Evolutionary conservation across 176 grass and related monocot species (phyloP).

Genomic region (barley (Hordeum vulgare)): MorexV3_pseudomolecules_assembly NC_058524.1:146651388-146651887

Average conservation of each 20-base stretch:
- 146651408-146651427: not conserved
- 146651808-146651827: constrained; percentile 44
- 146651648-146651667: not conserved
- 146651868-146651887: not conserved
- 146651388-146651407: constrained; percentile 8
- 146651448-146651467: not conserved
- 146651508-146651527: not conserved
- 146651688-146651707: constrained; percentile 57
- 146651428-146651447: not conserved
- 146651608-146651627: not conserved
- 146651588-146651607: not conserved
- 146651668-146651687: constrained; percentile 4
- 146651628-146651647: not conserved
- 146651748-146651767: constrained; percentile 23
- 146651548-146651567: not conserved
- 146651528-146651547: not conserved
- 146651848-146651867: not conserved
- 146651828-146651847: constrained; percentile 2
- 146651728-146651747: constrained; percentile 52
- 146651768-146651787: constrained; percentile 12
- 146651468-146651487: not conserved
- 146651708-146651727: constrained; percentile 79
- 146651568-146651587: not conserved
- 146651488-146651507: not conserved
- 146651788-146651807: constrained; percentile 68